phyloP scores from a whole-genome alignment of 768 basidiomycete species.

The Cystofilobasidium bisporidii region DNA sequence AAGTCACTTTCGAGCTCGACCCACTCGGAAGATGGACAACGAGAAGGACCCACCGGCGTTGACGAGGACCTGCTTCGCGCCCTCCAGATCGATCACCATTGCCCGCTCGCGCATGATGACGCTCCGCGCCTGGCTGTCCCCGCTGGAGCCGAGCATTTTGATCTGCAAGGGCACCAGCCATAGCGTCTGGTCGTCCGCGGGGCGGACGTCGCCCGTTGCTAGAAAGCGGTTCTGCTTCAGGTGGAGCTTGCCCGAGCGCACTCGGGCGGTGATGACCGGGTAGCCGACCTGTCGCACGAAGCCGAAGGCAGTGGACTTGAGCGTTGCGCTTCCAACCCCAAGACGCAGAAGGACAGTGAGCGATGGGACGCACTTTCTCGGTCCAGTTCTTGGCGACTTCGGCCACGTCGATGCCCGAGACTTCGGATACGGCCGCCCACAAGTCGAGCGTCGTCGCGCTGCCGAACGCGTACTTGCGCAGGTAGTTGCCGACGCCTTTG shows the following conservation, averaged over 20 bases:
- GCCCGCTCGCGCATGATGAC: constrained; percentile 62
- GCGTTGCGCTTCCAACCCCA: too few relatives aligned
- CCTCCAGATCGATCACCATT: constrained; percentile 52
- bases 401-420: constrained; percentile 62
- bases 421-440: constrained; percentile 70
- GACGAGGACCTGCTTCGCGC: constrained; percentile 69
- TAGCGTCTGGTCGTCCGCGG: constrained; percentile 73
- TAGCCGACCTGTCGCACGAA: constrained; percentile 63
- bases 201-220: constrained; percentile 64
- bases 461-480: constrained; percentile 74
- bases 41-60: too few relatives aligned
- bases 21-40: too few relatives aligned
- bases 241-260: constrained; percentile 51
- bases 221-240: constrained; percentile 87
- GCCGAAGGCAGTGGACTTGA: too few relatives aligned
- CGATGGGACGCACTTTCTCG: not conserved
- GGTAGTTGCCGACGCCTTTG: constrained; percentile 77
- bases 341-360: too few relatives aligned
- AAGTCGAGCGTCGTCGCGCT: constrained; percentile 78
- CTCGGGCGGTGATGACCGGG: constrained; percentile 61
- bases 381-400: constrained; percentile 80
- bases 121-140: constrained; percentile 52
- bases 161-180: constrained; percentile 77
- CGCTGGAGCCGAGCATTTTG: constrained; percentile 48
- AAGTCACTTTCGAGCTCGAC: too few relatives aligned